These are phyloP conservation scores for Capronia coronata DNA, from an alignment of 2,329 filamentous ascomycete species.

Conservation along the genomic window DNA sequence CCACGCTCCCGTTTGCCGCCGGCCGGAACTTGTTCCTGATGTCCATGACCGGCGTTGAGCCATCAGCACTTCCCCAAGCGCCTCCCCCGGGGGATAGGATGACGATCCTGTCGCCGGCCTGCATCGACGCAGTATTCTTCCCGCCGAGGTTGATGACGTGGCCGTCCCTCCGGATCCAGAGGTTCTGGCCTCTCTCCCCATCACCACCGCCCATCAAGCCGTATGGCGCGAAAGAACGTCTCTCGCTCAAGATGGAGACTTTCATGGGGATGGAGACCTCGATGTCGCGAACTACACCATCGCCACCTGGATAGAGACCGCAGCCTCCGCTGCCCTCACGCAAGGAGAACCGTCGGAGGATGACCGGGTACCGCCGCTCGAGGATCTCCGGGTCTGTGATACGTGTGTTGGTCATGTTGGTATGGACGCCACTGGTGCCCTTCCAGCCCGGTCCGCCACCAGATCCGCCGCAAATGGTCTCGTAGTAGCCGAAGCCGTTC, in stretches of 20 bases:
- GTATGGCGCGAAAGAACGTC: conserved; percentile 24
- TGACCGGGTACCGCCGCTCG: conserved; percentile 67
- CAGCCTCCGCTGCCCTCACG: conserved; percentile 57
- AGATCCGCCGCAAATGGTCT: conserved; percentile 72
- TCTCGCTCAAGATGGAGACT: conserved; percentile 39
- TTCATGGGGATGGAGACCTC: conserved; percentile 73
- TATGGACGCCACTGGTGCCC: conserved; percentile 69
- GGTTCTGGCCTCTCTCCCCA: conserved; percentile 22
- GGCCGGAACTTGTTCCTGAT: background rate
- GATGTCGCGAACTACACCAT: conserved; percentile 70
- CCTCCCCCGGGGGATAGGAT: conserved; percentile 27
- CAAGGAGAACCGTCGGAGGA: conserved; percentile 62
- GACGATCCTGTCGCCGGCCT: conserved; percentile 36
- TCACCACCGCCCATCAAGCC: conserved; percentile 26
- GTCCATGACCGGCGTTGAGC: background rate
- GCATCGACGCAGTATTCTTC: conserved; percentile 27
- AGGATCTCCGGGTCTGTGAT: conserved; percentile 76
- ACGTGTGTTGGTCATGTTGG: conserved; percentile 81
- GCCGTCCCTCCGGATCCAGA: conserved; percentile 19
- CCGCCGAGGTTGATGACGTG: conserved; percentile 24
- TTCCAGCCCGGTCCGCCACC: conserved; percentile 68
- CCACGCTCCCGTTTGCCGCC: background rate
- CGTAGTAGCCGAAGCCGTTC: conserved; percentile 66
- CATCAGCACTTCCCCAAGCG: conserved; percentile 11
- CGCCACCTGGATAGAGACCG: conserved; percentile 64